These are phyloP conservation scores for Apiospora koreana DNA, from an alignment of 2,329 filamentous ascomycete genomes.

Conservation along the genomic window DNA sequence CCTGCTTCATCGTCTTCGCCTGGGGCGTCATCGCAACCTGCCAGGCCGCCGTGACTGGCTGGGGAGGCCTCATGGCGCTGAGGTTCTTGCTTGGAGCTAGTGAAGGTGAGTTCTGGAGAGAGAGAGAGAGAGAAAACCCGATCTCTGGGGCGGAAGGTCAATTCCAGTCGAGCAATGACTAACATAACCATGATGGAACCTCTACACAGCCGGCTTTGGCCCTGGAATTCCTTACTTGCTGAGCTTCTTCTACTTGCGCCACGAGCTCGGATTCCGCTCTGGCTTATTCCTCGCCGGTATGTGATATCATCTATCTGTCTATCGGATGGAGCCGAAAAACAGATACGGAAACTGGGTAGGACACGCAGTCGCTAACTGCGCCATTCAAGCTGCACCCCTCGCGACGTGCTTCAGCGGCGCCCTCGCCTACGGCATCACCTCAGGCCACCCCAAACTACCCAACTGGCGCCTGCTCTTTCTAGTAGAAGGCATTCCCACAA, in stretches of 20 bases:
- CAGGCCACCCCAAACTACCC: constrained; percentile 55
- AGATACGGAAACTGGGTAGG: background rate
- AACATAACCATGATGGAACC: background rate
- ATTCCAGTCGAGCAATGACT: background rate
- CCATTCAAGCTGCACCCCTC: constrained; percentile 51
- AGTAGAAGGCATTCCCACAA: constrained; percentile 36
- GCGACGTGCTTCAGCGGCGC: constrained; percentile 71
- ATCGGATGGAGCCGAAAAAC: background rate
- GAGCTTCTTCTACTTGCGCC: constrained; percentile 42
- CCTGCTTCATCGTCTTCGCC: constrained; percentile 3
- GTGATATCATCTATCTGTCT: background rate
- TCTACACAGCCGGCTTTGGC: constrained; percentile 26
- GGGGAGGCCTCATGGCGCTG: constrained; percentile 31
- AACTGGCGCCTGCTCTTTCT: constrained; percentile 37
- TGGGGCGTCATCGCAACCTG: constrained; percentile 33
- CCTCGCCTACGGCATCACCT: constrained; percentile 68
- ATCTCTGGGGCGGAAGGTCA: background rate
- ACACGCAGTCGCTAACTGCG: background rate
- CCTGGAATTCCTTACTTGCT: constrained; percentile 36
- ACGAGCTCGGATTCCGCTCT: constrained; percentile 44
- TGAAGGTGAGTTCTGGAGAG: constrained; percentile 21
- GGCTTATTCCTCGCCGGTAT: constrained; percentile 32
- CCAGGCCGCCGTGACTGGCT: constrained; percentile 32
- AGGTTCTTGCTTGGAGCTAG: constrained; percentile 33
- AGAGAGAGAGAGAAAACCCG: background rate